Evolutionary conservation across 495 filamentous ascomycete species (phyloP).

Genomic region (Aspergillus conjunctus): DNA sequence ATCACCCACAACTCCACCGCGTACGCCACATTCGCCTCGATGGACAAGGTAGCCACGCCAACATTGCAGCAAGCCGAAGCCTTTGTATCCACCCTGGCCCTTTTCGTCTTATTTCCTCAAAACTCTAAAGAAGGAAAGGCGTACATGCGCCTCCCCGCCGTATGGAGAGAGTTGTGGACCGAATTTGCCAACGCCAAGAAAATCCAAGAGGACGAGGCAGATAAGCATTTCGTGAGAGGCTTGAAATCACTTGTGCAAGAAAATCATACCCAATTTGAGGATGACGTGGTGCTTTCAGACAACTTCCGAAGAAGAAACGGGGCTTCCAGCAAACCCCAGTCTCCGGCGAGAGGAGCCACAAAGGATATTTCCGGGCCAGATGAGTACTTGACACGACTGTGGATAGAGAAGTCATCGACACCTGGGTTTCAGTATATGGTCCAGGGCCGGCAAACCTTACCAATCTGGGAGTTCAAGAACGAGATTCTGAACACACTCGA

Average conservation of each 20-base stretch:
- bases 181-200: constrained; percentile 74
- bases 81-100: constrained; percentile 76
- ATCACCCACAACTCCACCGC: constrained; percentile 47
- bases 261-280: constrained; percentile 52
- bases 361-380: constrained; percentile 46
- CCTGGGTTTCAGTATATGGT: constrained; percentile 54
- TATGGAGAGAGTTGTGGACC: constrained; percentile 84
- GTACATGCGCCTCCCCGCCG: constrained; percentile 71
- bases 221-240: constrained; percentile 60
- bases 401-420: constrained; percentile 67
- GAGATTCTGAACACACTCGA: constrained; percentile 74
- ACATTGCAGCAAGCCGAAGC: constrained; percentile 79
- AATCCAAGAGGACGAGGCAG: constrained; percentile 63
- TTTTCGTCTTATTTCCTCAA: constrained; percentile 77
- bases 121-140: constrained; percentile 84
- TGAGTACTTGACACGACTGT: constrained; percentile 62
- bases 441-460: constrained; percentile 66
- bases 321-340: constrained; percentile 47
- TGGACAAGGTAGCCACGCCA: constrained; percentile 74
- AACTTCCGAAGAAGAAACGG: constrained; percentile 67
- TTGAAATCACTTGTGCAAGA: constrained; percentile 52
- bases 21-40: constrained; percentile 61
- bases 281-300: constrained; percentile 72
- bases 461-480: constrained; percentile 84
- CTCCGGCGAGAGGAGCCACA: constrained; percentile 38